These are phyloP conservation scores for Nakazawaea ambrosiae DNA, from an alignment of 805 yeast species.

Conservation along the genomic window DNA sequence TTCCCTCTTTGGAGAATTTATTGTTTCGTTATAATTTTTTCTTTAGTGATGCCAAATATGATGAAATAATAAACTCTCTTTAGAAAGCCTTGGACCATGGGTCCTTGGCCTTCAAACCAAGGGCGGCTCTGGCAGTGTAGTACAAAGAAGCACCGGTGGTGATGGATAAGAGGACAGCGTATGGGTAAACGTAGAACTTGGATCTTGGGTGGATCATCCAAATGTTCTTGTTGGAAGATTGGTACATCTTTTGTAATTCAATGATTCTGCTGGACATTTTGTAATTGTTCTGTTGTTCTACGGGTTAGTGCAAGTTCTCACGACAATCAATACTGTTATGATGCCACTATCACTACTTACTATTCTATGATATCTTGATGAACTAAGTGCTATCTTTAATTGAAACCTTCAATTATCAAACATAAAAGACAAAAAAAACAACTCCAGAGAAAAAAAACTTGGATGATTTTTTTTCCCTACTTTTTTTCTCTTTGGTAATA, in stretches of 20 bases:
- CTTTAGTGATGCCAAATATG: too few species aligned
- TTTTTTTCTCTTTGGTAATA: not conserved
- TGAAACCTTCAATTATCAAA: too few species aligned
- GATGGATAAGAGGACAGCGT: constrained; percentile 65
- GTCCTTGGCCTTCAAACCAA: constrained; percentile 52
- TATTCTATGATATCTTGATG: too few species aligned
- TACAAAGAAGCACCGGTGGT: constrained; percentile 59
- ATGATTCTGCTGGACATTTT: constrained; percentile 32
- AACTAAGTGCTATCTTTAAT: too few species aligned
- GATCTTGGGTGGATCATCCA: constrained; percentile 58
- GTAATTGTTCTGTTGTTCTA: not conserved
- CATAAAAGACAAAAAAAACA: too few species aligned
- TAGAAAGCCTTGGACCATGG: constrained; percentile 9
- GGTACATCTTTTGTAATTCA: constrained; percentile 54
- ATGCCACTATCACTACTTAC: too few species aligned
- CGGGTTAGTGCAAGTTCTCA: too few species aligned
- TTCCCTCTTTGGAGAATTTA: too few species aligned
- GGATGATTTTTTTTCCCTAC: constrained; percentile 7
- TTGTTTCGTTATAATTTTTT: too few species aligned
- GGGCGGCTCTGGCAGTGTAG: constrained; percentile 66
- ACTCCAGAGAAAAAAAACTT: too few species aligned
- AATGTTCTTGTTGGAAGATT: constrained; percentile 48
- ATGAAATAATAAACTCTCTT: too few species aligned
- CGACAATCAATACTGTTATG: too few species aligned
- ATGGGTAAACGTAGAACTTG: constrained; percentile 68